These are phyloP conservation scores for Rhynchospora breviuscula DNA, from an alignment of 176 grass and related monocot species.

Conservation along the genomic window DNA sequence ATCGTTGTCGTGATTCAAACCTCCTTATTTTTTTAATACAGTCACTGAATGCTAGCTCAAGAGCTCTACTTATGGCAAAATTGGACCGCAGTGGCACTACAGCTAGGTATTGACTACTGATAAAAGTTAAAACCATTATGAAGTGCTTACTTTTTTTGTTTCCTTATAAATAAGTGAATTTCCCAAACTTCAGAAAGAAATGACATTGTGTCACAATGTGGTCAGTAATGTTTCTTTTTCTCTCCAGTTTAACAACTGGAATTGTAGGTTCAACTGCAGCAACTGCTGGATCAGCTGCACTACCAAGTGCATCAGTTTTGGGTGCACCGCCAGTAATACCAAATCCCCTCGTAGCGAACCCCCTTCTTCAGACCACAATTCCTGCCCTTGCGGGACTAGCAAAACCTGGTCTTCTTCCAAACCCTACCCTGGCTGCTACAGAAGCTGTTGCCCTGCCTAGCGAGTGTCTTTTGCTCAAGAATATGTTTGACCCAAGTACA, in stretches of 20 bases:
- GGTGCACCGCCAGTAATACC: conserved; percentile 46
- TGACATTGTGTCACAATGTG: not conserved
- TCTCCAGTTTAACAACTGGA: conserved; percentile 58
- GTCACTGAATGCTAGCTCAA: conserved; percentile 92
- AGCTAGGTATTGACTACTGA: conserved; percentile 45
- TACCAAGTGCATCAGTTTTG: conserved; percentile 62
- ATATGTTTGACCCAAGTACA: conserved; percentile 84
- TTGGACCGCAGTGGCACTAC: conserved; percentile 76
- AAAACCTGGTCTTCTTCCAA: conserved; percentile 42
- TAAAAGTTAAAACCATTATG: conserved; percentile 20
- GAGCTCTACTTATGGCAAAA: conserved; percentile 96
- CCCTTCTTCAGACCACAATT: conserved; percentile 37
- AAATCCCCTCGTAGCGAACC: conserved; percentile 17
- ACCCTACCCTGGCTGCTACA: conserved; percentile 34
- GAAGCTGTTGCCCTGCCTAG: conserved; percentile 46
- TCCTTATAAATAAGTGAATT: not conserved
- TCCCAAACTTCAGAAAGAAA: not conserved
- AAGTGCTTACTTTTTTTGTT: not conserved
- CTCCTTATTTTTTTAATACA: conserved; percentile 29
- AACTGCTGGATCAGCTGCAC: conserved; percentile 27
- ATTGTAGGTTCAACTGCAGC: conserved; percentile 32
- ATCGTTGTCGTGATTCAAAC: conserved; percentile 2
- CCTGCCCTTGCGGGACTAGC: conserved; percentile 40
- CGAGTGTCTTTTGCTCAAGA: conserved; percentile 91
- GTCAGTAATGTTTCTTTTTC: not conserved